Base-by-base conservation (phyloP, 2,329 filamentous ascomycete genomes). In the Colletotrichum cuscutae region DNA sequence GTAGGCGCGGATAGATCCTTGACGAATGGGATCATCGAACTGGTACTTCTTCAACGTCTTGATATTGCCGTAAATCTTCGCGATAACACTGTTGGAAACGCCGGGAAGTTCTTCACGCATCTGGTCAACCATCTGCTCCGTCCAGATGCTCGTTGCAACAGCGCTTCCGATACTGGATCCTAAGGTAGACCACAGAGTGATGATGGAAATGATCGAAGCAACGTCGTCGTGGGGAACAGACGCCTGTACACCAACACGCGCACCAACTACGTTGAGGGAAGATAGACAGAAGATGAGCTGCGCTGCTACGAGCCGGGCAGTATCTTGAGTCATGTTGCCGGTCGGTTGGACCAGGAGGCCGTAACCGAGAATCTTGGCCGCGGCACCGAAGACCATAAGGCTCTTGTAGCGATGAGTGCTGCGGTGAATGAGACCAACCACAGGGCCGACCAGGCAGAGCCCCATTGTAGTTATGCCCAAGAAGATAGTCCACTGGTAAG, bases 401-500 rank as follows among this genome's bases (percentile, higher is more conserved):
- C 78, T 75, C 78, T 85, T 85, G 81, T 85, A 86, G 1, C 83
- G 79, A 67, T 85, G 84, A 0, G 82, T 81, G 26, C 62, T 54
- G 0, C 80, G 75, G 35, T 85, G 83, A 32, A 82, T 75, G 12
- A 82, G 75, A 53, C 81, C 81, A 28, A 80, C 80, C 12, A 85
- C 46, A 3, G 82, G 82, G 0, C 82, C 79, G 4, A 84, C 53
- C 5, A 85, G 52, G 53, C 81, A 79, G 22, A 86, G 80, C 0
- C 79, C 80, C 76, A 85, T 80, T 24, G 82, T 85, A 1, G 81
- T 83, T 72, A 80, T 80, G 22, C 80, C 80, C 11, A 82, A 58
- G 76, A 85, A 85, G 32, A 84, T 81, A 7, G 80, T 84, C 83
- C 83, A 85, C 52, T 81, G 65, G 70, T 84, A 84, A 1, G 78